Base-by-base conservation (phyloP, 805 yeast species). In the Schwanniomyces pseudopolymorphus region DNA sequence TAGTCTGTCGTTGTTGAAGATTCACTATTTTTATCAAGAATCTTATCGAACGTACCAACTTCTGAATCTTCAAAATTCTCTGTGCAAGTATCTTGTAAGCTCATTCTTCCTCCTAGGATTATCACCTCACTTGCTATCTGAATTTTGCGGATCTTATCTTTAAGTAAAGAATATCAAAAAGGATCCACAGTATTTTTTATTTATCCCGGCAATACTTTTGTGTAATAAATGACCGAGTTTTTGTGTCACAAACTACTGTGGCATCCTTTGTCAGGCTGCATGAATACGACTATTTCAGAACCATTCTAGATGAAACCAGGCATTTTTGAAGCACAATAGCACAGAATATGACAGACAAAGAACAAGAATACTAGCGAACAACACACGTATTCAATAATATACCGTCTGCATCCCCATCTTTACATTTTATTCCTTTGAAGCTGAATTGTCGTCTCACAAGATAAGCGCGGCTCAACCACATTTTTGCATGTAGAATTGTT, bases 71-170 rank as follows among this genome's bases (percentile, higher is more conserved):
- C 42, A 28, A n/a, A 36, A 7, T 33, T 35, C 4, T 51, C 47
- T 26, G 33, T 40, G 44, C 54, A 48, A 11, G 43, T 43, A 31
- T 48, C 48, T 33, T 48, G 51, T 16, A 51, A 41, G 33, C 44
- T 49, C 54, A 51, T 51, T 9, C 13, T 43, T 38, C 10, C 11
- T 14, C 35, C 7, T 14, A 31, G 20, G 16, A 31, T 7, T 11
- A 20, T 14, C 11, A 14, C 9, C 19, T 31, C 20, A n/a, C 19
- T 31, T 31, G 20, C 19, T 31, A 31, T 31, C 19, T 14, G 8
- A n/a, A 14, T 31, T 14, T 31, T 31, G 35, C 35, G 35, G 35
- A 31, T 14, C 35, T 31, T 31, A 31, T 31, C 35, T 31, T 31
- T 31, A 31, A 31, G 20, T 31, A 31, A 14, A 14, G 20, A 26